phyloP scores from a whole-genome alignment of 257 asterid genomes.

The Misopates orontium region DNA sequence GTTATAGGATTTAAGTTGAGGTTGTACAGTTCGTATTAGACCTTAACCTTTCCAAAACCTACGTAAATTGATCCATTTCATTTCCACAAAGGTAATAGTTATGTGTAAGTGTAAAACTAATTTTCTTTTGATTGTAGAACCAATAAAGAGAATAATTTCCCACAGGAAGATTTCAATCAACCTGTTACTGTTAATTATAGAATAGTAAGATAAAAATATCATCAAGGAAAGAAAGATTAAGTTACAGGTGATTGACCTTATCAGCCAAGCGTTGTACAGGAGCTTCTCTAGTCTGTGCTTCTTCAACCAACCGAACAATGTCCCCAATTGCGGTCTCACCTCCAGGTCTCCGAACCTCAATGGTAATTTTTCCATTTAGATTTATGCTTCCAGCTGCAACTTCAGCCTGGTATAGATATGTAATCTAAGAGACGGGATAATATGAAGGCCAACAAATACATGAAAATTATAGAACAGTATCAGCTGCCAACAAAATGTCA shows the following conservation, averaged over 20 bases:
- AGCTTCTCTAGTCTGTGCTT: constrained; percentile 98
- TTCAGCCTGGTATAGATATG: constrained; percentile 62
- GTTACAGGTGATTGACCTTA: constrained; percentile 56
- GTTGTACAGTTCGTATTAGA: too few species aligned
- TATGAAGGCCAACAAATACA: constrained; percentile 25
- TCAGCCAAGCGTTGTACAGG: constrained; percentile 97
- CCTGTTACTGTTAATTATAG: constrained; percentile 6
- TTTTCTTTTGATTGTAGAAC: constrained; percentile 10
- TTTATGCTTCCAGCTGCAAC: constrained; percentile 97
- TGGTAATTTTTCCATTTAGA: constrained; percentile 82
- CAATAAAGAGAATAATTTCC: constrained; percentile 10
- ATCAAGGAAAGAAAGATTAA: constrained; percentile 22
- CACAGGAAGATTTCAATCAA: constrained; percentile 4
- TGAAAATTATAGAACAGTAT: constrained; percentile 17
- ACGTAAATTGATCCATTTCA: neutral
- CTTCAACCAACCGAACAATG: constrained; percentile 97
- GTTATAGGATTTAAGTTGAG: too few species aligned
- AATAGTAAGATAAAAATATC: constrained; percentile 13
- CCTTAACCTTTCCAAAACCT: too few species aligned
- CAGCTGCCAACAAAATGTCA: constrained; percentile 17
- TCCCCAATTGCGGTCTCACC: constrained; percentile 97
- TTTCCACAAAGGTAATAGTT: neutral
- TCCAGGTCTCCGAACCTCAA: constrained; percentile 95
- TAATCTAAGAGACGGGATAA: constrained; percentile 24
- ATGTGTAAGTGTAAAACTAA: neutral